Evolutionary conservation across 768 basidiomycete species (phyloP), one percentile per base, ranked within the genome.

Genomic region (Lentinus brumalis): DNA sequence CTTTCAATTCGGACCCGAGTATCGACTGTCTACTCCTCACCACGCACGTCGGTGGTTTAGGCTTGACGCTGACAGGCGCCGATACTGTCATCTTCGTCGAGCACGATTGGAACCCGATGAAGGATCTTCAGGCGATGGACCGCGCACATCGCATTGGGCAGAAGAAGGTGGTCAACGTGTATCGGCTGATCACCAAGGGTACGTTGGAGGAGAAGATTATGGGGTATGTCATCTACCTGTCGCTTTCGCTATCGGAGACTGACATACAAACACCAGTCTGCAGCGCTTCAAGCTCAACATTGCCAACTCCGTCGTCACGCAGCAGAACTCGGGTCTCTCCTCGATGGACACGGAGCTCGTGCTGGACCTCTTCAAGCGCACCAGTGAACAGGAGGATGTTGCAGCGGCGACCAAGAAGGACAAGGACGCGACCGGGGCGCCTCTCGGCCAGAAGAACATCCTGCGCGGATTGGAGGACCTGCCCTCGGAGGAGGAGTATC

Each of bases 31-130:
- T 99, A 16, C 79, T 99, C 10, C 81, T 99, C 58, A 99, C 97
- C 1, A 99, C 97, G 0, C 94, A 96, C 67, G 96, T 99, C 47
- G 97, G 97, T 58, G 97, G 97, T 2, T 78, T 99, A 30, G 97
- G 97, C 7, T 77, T 99, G 70, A 99, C 96, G 18, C 77, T 99
- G 64, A 99, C 97, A 0, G 96, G 97, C 21, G 97, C 97, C 7
- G 97, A 99, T 72, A 99, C 97, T 0, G 97, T 99, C 59, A 97
- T 99, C 64, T 99, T 99, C 69, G 94, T 99, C 54, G 97, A 99
- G 72, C 97, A 99, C 69, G 97, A 99, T 73, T 99, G 97, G 97
- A 99, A 99, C 73, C 97, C 97, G 7, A 97, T 96, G 95, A 98
- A 98, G 74, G 97, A 99, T 78, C 77, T 98, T 6, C 97, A 99